Percentiles rank a stretch among this genome's conserved stretches.
Evolutionary conservation across 345 rosid species (phyloP).

Genomic region (Citrus inodora): DNA sequence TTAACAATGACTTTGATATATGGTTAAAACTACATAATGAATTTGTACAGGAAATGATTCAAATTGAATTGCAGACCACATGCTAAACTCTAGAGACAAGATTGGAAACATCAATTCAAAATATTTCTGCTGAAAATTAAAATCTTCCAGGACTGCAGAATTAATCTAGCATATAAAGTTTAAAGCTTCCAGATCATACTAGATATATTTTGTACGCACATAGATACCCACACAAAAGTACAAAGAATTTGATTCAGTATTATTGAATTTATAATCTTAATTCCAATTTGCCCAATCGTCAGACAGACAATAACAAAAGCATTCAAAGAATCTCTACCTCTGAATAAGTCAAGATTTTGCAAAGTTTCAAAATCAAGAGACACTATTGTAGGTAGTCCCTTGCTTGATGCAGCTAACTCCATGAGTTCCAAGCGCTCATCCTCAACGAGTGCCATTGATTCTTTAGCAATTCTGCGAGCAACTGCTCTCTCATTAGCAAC

Average conservation of each 20-base stretch:
- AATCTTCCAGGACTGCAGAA: neutral
- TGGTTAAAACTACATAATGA: neutral
- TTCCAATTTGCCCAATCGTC: neutral
- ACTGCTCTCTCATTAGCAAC: slow-evolving; percentile 88
- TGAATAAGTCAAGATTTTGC: slow-evolving; percentile 67
- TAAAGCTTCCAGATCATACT: neutral
- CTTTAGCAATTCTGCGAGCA: slow-evolving; percentile 89
- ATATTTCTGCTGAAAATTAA: neutral
- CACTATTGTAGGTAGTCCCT: slow-evolving; percentile 61
- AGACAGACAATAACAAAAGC: neutral
- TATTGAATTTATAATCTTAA: neutral
- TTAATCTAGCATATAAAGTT: neutral
- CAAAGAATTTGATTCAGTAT: neutral
- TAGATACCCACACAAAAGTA: neutral
- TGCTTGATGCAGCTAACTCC: slow-evolving; percentile 71
- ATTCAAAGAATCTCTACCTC: slow-evolving; percentile 43
- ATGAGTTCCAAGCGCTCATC: slow-evolving; percentile 90
- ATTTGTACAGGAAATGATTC: neutral
- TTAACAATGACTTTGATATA: neutral
- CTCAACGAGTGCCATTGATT: slow-evolving; percentile 78
- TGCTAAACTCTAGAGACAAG: neutral
- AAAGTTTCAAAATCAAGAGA: slow-evolving; percentile 71
- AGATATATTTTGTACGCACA: neutral
- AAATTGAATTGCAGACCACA: neutral
- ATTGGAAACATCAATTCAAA: neutral